phyloP scores from a whole-genome alignment of 371 early-diverging fungal genomes.

The Rhizopus stolonifer region DNA sequence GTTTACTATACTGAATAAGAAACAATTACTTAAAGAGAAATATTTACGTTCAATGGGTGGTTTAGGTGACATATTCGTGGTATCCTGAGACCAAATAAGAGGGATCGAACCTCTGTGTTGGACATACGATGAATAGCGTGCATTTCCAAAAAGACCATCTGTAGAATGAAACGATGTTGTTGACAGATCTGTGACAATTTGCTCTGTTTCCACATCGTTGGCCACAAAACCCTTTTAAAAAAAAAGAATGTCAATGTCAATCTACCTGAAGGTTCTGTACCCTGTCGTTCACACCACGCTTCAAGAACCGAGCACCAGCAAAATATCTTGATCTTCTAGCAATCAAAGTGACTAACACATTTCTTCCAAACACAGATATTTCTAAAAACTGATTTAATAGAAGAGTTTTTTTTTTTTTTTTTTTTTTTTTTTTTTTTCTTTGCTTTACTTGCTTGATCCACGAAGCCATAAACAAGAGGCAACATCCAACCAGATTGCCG shows the following conservation, averaged over 20 bases:
- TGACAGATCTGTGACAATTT: conserved; percentile 90
- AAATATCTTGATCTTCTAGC: conserved; percentile 92
- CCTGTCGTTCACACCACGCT: conserved; percentile 92
- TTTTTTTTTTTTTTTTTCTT: conserved; percentile 17
- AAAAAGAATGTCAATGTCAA: not conserved
- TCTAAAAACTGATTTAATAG: conserved; percentile 27
- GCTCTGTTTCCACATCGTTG: conserved; percentile 99
- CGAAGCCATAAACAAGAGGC: conserved; percentile 94
- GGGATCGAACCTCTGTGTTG: conserved; percentile 98
- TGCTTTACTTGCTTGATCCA: conserved; percentile 87
- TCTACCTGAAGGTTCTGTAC: conserved; percentile 22
- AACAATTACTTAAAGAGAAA: not conserved
- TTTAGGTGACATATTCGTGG: conserved; percentile 89
- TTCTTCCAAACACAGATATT: conserved; percentile 81
- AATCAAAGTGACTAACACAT: conserved; percentile 88
- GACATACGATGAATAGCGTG: conserved; percentile 87
- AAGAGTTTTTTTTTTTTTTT: not conserved
- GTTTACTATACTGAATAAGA: conserved; percentile 51
- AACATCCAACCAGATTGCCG: conserved; percentile 83
- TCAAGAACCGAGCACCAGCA: conserved; percentile 97
- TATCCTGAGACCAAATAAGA: conserved; percentile 93
- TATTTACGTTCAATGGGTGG: conserved; percentile 85
- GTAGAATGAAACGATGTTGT: conserved; percentile 79
- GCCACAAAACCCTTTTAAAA: conserved; percentile 84
- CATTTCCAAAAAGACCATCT: conserved; percentile 59